A percentile compares a stretch with the other conserved stretches of the same genome.
Evolutionary conservation across 2,329 filamentous ascomycete genomes (phyloP).

Genomic region (Exophiala xenobiotica): DNA sequence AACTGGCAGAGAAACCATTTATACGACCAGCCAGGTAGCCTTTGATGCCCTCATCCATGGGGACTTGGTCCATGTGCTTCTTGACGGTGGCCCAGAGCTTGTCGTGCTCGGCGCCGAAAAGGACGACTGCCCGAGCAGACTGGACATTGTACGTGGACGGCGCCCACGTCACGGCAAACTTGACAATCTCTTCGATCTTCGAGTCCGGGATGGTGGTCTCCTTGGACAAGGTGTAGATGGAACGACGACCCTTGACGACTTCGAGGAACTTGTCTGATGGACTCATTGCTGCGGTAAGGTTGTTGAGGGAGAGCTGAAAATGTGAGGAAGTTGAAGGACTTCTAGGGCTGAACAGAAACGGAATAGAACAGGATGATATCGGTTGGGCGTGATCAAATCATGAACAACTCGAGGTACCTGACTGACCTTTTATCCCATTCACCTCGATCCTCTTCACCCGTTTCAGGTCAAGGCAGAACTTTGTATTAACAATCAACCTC

Average conservation of each 20-base stretch:
- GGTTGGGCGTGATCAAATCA: too few relatives aligned
- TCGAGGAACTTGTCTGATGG: conserved; percentile 21
- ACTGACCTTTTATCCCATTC: background rate
- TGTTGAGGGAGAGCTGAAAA: background rate
- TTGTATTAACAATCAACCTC: background rate
- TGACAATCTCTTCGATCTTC: conserved; percentile 27
- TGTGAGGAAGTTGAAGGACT: background rate
- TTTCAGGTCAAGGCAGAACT: background rate
- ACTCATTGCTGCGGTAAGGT: background rate
- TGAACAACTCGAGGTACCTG: background rate
- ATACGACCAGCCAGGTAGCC: conserved; percentile 16
- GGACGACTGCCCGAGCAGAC: conserved; percentile 72
- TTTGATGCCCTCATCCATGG: conserved; percentile 12
- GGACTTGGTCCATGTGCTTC: conserved; percentile 17
- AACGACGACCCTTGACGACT: conserved; percentile 18
- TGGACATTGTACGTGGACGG: conserved; percentile 89
- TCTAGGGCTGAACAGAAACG: too few relatives aligned
- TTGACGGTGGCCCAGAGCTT: conserved; percentile 76
- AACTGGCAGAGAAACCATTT: conserved; percentile 49
- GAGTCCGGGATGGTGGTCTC: conserved; percentile 25
- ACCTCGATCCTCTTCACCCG: background rate
- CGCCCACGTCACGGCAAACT: conserved; percentile 23
- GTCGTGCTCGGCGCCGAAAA: conserved; percentile 79
- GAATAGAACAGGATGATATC: too few relatives aligned
- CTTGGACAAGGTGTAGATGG: conserved; percentile 23